These are phyloP conservation scores for Cladosporium sp. DNA, from an alignment of 2,329 filamentous ascomycete species.

Conservation along the genomic window DNA sequence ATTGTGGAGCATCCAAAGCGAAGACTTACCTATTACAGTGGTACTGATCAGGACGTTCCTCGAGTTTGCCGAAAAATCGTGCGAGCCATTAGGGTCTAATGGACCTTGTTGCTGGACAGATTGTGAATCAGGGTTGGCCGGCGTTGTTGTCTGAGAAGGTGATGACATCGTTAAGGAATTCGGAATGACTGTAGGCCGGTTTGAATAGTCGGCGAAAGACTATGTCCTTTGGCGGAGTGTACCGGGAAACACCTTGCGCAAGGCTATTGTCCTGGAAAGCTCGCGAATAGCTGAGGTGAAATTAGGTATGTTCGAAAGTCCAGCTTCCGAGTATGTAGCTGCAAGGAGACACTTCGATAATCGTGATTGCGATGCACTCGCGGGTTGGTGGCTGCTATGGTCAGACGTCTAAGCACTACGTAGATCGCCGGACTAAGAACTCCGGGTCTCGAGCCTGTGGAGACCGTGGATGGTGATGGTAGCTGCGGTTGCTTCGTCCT, in stretches of 20 bases:
- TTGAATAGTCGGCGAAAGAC: too few species aligned
- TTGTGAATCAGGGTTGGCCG: neutral
- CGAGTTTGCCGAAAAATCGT: conserved; percentile 11
- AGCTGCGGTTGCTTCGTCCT: too few species aligned
- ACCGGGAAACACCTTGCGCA: too few species aligned
- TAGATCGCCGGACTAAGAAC: neutral
- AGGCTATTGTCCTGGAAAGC: too few species aligned
- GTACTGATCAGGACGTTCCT: conserved; percentile 20
- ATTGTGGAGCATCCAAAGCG: neutral
- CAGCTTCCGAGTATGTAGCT: neutral
- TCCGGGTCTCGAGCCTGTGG: neutral
- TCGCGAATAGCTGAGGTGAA: too few species aligned
- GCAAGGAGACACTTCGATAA: too few species aligned
- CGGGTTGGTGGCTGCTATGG: neutral
- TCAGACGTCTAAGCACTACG: neutral
- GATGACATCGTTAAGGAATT: neutral
- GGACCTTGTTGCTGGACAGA: neutral
- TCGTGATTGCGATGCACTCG: too few species aligned
- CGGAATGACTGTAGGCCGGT: too few species aligned
- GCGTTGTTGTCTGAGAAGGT: neutral
- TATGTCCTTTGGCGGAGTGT: too few species aligned
- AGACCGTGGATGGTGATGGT: neutral
- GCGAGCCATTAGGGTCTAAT: neutral
- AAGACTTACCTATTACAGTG: conserved; percentile 19
- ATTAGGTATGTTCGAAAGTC: neutral